These are phyloP conservation scores for Zymoseptoria pseudotritici DNA, from an alignment of 2,329 filamentous ascomycete genomes.

Conservation along the genomic window DNA sequence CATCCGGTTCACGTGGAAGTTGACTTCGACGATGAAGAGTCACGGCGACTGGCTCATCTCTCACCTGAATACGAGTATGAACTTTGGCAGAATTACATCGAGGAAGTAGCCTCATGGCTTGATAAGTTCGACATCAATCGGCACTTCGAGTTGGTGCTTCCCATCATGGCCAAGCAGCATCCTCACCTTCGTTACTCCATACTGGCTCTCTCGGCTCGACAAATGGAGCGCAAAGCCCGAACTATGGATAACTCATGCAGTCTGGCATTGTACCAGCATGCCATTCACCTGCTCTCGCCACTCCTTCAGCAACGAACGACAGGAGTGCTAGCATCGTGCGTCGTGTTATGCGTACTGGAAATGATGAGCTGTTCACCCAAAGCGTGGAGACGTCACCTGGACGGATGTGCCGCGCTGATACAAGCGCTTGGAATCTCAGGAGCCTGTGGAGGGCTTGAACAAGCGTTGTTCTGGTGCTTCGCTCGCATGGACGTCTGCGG, in stretches of 20 bases:
- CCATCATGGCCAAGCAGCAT: constrained; percentile 42
- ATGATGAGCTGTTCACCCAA: constrained; percentile 43
- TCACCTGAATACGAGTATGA: constrained; percentile 24
- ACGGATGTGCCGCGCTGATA: constrained; percentile 50
- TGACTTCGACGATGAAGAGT: constrained; percentile 16
- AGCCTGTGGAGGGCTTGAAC: constrained; percentile 43
- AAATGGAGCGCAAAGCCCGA: constrained; percentile 46
- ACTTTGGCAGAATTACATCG: constrained; percentile 40
- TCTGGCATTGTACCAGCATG: constrained; percentile 47
- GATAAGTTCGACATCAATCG: constrained; percentile 51
- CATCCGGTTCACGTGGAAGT: constrained; percentile 3
- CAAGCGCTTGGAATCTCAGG: constrained; percentile 46
- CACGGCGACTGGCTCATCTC: constrained; percentile 21
- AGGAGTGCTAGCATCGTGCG: constrained; percentile 41
- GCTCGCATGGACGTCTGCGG: constrained; percentile 52
- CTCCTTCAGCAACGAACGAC: constrained; percentile 39
- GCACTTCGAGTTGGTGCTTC: constrained; percentile 47
- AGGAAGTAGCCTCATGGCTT: constrained; percentile 49
- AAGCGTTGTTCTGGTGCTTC: constrained; percentile 53
- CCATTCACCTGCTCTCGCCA: constrained; percentile 40
- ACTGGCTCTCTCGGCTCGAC: constrained; percentile 47
- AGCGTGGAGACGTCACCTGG: constrained; percentile 50
- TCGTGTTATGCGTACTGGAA: constrained; percentile 43
- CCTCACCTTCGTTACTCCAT: constrained; percentile 44
- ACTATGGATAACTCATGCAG: constrained; percentile 42